Conservation (phyloP, 805 yeast genomes). For the Candida saitoana region DNA sequence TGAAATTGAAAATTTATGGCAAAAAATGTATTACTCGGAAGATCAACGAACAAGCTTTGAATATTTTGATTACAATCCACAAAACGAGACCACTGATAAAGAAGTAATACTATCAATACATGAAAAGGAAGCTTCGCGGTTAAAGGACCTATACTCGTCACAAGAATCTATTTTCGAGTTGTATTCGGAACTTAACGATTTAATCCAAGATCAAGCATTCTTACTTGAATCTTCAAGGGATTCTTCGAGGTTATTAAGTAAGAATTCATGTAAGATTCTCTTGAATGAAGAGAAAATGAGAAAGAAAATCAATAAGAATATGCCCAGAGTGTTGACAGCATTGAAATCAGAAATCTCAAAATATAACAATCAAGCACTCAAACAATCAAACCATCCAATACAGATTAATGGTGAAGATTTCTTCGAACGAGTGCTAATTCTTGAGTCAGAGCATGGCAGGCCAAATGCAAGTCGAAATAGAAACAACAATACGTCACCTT, state of each 20-base stretch:
- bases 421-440: slow-evolving; percentile 29
- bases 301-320: slow-evolving; percentile 57
- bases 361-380: slow-evolving; percentile 40
- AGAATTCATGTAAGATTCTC: slow-evolving; percentile 74
- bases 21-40: slow-evolving; percentile 52
- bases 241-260: slow-evolving; percentile 70
- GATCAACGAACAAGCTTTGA: slow-evolving; percentile 48
- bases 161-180: slow-evolving; percentile 53
- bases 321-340: slow-evolving; percentile 59
- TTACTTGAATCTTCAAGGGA: slow-evolving; percentile 72
- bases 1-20: slow-evolving; percentile 62
- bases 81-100: slow-evolving; percentile 41
- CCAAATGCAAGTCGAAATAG: not conserved
- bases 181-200: slow-evolving; percentile 51
- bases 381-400: slow-evolving; percentile 19
- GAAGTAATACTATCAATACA: slow-evolving; percentile 62
- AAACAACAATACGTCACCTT: slow-evolving; percentile 1
- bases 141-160: slow-evolving; percentile 47
- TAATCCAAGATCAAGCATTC: slow-evolving; percentile 56
- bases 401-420: slow-evolving; percentile 49
- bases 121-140: slow-evolving; percentile 53
- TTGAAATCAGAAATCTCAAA: slow-evolving; percentile 44
- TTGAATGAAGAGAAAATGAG: slow-evolving; percentile 77
- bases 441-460: slow-evolving; percentile 23
- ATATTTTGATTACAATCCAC: slow-evolving; percentile 27